Percentiles rank a stretch among this genome's conserved stretches.
Conservation (phyloP, 2,329 filamentous ascomycete genomes). For the Cladophialophora psammophila region DNA sequence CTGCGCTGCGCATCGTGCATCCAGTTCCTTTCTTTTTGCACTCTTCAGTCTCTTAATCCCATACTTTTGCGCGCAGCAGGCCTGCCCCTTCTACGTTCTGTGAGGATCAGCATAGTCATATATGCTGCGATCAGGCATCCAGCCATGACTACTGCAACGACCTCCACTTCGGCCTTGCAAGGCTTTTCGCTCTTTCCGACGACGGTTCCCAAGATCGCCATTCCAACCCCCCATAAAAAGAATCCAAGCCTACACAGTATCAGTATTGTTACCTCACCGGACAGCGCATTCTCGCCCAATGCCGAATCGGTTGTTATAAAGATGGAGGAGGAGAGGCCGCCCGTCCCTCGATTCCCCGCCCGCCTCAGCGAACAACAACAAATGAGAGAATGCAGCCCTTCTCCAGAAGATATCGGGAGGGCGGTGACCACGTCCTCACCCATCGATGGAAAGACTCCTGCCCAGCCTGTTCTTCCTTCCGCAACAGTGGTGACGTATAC, state of each 20-base stretch:
- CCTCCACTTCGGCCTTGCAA: constrained; percentile 20
- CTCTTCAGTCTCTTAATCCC: constrained; percentile 15
- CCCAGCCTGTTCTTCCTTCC: constrained; percentile 23
- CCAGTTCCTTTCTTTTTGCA: constrained; percentile 19
- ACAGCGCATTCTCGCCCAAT: constrained; percentile 28
- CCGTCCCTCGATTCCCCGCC: constrained; percentile 26
- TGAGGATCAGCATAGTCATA: constrained; percentile 13
- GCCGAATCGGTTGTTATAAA: constrained; percentile 34
- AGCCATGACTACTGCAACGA: constrained; percentile 28
- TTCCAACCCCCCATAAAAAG: constrained; percentile 39
- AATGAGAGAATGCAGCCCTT: constrained; percentile 27
- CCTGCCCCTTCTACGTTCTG: constrained; percentile 26
- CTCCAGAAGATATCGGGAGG: constrained; percentile 37
- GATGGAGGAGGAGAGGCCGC: constrained; percentile 31
- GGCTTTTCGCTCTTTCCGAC: constrained; percentile 37
- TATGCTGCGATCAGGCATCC: constrained; percentile 19
- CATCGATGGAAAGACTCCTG: constrained; percentile 36
- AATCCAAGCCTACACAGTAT: constrained; percentile 38
- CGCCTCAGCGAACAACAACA: constrained; percentile 13
- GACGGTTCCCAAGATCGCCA: constrained; percentile 37
- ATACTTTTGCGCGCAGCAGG: constrained; percentile 26
- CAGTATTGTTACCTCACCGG: constrained; percentile 26
- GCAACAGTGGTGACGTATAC: constrained; percentile 33
- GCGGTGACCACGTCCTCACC: constrained; percentile 40
- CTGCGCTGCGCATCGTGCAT: constrained; percentile 10